These are phyloP conservation scores for Trichoderma koningiopsis DNA, from an alignment of 2,329 filamentous ascomycete species.

Conservation along the genomic window DNA sequence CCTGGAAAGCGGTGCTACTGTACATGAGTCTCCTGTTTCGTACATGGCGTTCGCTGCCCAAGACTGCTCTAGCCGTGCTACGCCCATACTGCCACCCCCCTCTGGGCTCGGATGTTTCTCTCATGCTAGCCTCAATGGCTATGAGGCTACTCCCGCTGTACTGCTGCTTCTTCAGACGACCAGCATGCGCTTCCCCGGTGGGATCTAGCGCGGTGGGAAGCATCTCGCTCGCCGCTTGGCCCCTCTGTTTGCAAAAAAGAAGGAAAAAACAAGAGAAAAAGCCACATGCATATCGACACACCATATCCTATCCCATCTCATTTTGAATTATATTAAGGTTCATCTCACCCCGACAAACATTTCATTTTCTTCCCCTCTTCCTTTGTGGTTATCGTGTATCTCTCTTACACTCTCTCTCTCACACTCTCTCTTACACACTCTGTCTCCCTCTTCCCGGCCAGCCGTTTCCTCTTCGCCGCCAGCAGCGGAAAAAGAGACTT, in stretches of 20 bases:
- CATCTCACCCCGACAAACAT: slow-evolving; percentile 18
- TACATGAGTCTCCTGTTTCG: slow-evolving; percentile 15
- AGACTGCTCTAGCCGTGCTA: slow-evolving; percentile 16
- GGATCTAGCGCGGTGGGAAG: slow-evolving; percentile 24
- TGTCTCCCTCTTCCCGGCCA: not conserved
- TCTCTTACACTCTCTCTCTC: not conserved
- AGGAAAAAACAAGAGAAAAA: not conserved
- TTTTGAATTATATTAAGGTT: slow-evolving; percentile 28
- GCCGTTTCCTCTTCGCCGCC: not conserved
- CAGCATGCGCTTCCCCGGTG: slow-evolving; percentile 23
- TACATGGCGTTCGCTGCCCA: slow-evolving; percentile 24
- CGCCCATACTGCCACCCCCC: slow-evolving; percentile 17
- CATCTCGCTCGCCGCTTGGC: slow-evolving; percentile 5
- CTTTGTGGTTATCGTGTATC: not conserved
- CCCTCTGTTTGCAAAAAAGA: slow-evolving; percentile 13
- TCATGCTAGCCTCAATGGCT: slow-evolving; percentile 20
- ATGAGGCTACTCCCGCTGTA: slow-evolving; percentile 18
- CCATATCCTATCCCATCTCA: slow-evolving; percentile 11
- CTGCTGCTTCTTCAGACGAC: not conserved
- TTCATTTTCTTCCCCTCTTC: not conserved
- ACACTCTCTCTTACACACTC: not conserved
- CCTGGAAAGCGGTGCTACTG: not conserved
- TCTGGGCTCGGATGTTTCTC: slow-evolving; percentile 13
- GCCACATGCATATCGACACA: slow-evolving; percentile 19
- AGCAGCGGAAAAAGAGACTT: not conserved